Evolutionary conservation across 2,329 filamentous ascomycete species (phyloP).

Genomic region (Chaetomium olivaceum): DNA sequence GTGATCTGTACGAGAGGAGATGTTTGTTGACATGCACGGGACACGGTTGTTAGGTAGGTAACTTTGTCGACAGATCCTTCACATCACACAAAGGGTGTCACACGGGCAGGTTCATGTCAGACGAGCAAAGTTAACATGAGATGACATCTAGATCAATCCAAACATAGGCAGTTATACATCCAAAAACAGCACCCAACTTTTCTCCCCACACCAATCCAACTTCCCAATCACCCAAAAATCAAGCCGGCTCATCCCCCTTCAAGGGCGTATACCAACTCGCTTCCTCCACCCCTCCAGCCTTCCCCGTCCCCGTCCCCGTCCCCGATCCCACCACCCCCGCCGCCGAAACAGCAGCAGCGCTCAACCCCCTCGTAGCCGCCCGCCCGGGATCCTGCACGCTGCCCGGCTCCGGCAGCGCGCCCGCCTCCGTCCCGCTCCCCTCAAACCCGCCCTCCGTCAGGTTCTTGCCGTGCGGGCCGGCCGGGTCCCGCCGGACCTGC

Average conservation of each 20-base stretch:
- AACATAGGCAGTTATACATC: background rate
- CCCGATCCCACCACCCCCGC: constrained; percentile 4
- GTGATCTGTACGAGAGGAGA: background rate
- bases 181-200: background rate
- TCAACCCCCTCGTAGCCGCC: constrained; percentile 14
- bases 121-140: background rate
- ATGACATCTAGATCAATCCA: background rate
- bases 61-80: background rate
- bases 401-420: constrained; percentile 33
- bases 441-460: constrained; percentile 34
- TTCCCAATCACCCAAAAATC: background rate
- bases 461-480: constrained; percentile 34
- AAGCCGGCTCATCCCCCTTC: constrained; percentile 19
- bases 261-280: constrained; percentile 21
- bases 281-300: background rate
- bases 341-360: background rate
- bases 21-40: background rate
- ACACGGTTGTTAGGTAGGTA: background rate
- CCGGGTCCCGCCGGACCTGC: constrained; percentile 9
- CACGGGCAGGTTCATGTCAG: background rate
- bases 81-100: background rate
- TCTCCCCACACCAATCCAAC: background rate
- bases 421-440: constrained; percentile 29
- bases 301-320: background rate
- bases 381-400: constrained; percentile 32